phyloP scores from a whole-genome alignment of 345 rosid genomes.

The Cardamine occulta region DNA sequence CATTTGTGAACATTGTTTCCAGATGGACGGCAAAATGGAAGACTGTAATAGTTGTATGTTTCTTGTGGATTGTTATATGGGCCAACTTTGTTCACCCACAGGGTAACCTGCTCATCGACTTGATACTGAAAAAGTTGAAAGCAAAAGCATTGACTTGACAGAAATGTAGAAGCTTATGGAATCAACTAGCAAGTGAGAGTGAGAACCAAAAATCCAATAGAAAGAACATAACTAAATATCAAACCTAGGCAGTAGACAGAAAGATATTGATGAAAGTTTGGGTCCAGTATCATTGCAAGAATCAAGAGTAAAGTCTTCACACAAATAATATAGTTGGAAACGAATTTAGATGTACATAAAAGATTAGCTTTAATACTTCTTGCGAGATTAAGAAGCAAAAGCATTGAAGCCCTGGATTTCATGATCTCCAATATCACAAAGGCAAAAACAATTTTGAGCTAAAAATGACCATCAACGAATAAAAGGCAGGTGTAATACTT shows the following conservation, averaged over 20 bases:
- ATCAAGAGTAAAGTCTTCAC: neutral
- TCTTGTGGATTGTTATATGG: constrained; percentile 99
- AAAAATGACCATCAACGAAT: neutral
- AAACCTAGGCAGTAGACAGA: constrained; percentile 1
- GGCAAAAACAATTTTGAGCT: neutral
- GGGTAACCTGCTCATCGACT: constrained; percentile 73
- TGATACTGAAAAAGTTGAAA: constrained; percentile 64
- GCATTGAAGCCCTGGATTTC: constrained; percentile 3
- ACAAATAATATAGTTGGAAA: constrained; percentile 3
- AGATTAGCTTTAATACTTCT: neutral
- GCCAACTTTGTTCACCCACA: constrained; percentile 99
- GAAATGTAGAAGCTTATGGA: constrained; percentile 2
- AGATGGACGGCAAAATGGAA: constrained; percentile 87
- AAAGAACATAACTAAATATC: neutral
- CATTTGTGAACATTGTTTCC: constrained; percentile 79
- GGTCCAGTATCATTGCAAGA: neutral
- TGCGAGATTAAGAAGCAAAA: neutral
- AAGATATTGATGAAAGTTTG: neutral
- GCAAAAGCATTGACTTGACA: constrained; percentile 22
- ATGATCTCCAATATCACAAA: constrained; percentile 17
- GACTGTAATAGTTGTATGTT: constrained; percentile 97
- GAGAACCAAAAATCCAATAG: neutral
- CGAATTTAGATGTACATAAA: neutral
- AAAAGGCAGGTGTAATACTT: neutral
- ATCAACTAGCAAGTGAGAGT: neutral